A percentile compares a stretch with the other conserved stretches of the same genome.
Evolutionary conservation across 75 land plant species (phyloP).

Genomic region (Sequoiadendron giganteum): DNA sequence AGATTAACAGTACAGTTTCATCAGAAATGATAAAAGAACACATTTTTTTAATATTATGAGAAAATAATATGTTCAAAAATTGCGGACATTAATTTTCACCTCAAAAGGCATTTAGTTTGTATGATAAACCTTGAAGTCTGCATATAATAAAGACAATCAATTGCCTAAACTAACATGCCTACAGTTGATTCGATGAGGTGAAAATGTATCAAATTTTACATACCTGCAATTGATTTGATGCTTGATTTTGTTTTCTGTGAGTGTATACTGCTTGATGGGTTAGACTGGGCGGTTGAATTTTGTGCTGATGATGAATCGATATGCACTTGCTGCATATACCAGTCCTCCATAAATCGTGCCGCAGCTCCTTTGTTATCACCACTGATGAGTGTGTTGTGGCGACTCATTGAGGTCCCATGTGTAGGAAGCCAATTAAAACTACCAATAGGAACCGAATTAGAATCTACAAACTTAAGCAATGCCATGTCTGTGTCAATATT

Average conservation of each 20-base stretch:
- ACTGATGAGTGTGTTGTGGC: constrained; percentile 60
- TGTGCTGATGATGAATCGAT: background rate
- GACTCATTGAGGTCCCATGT: constrained; percentile 84
- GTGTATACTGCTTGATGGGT: background rate
- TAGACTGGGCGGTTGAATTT: background rate
- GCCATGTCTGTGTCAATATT: constrained; percentile 69
- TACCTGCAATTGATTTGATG: background rate
- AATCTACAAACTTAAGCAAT: constrained; percentile 67
- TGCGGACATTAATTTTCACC: background rate
- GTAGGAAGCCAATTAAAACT: constrained; percentile 76
- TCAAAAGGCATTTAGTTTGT: background rate
- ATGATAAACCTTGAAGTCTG: background rate
- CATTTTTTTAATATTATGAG: background rate
- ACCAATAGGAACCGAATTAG: constrained; percentile 47
- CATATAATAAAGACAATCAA: background rate
- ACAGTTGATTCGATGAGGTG: background rate
- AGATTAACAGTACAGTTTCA: background rate
- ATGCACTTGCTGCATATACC: constrained; percentile 22
- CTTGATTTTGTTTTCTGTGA: background rate
- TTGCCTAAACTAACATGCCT: background rate
- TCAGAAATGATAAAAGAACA: background rate
- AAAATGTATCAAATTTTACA: background rate
- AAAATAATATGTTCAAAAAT: background rate
- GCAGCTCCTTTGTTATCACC: constrained; percentile 94
- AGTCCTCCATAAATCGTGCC: constrained; percentile 84